A percentile compares a stretch with the other conserved stretches of the same genome.
These are phyloP conservation scores for Pseudozyma sp. DNA, from an alignment of 1,284 basidiomycete genomes.

Conservation along the genomic window DNA sequence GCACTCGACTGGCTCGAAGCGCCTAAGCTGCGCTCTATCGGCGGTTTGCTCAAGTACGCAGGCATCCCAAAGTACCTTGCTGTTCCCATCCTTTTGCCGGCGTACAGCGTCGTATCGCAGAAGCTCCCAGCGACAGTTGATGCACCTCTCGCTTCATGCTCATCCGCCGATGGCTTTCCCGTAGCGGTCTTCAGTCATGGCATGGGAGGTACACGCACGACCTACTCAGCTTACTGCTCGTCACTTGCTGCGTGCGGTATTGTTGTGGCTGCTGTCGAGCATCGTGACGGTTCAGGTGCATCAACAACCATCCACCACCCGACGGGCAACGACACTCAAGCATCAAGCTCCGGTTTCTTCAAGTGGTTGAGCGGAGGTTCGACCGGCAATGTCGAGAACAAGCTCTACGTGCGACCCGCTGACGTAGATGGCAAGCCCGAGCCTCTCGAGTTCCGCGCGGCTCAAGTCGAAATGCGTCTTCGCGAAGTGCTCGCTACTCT, in stretches of 20 bases:
- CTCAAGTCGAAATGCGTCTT: slow-evolving; percentile 54
- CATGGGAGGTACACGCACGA: slow-evolving; percentile 54
- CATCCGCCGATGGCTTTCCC: slow-evolving; percentile 28
- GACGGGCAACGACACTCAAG: not conserved
- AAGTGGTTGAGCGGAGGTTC: slow-evolving; percentile 32
- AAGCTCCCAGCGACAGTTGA: slow-evolving; percentile 35
- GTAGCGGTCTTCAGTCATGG: slow-evolving; percentile 62
- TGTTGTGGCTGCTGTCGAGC: slow-evolving; percentile 61
- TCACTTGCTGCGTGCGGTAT: slow-evolving; percentile 55
- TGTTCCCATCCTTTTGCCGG: slow-evolving; percentile 50
- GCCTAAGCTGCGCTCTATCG: slow-evolving; percentile 47
- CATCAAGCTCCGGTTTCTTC: slow-evolving; percentile 10
- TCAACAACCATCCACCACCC: slow-evolving; percentile 46
- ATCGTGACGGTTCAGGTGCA: slow-evolving; percentile 57
- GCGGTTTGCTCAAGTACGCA: slow-evolving; percentile 60
- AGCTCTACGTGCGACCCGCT: slow-evolving; percentile 47
- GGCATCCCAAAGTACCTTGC: slow-evolving; percentile 57
- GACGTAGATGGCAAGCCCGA: slow-evolving; percentile 47
- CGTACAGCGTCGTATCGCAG: slow-evolving; percentile 44
- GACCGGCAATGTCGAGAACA: slow-evolving; percentile 25
- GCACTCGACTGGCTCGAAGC: slow-evolving; percentile 45
- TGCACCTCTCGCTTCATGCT: slow-evolving; percentile 21
- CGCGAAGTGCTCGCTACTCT: slow-evolving; percentile 53
- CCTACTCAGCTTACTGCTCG: slow-evolving; percentile 56
- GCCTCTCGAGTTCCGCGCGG: slow-evolving; percentile 31